These are phyloP conservation scores for Rhizopus stolonifer DNA, from an alignment of 371 early-diverging fungal species.

Conservation along the genomic window DNA sequence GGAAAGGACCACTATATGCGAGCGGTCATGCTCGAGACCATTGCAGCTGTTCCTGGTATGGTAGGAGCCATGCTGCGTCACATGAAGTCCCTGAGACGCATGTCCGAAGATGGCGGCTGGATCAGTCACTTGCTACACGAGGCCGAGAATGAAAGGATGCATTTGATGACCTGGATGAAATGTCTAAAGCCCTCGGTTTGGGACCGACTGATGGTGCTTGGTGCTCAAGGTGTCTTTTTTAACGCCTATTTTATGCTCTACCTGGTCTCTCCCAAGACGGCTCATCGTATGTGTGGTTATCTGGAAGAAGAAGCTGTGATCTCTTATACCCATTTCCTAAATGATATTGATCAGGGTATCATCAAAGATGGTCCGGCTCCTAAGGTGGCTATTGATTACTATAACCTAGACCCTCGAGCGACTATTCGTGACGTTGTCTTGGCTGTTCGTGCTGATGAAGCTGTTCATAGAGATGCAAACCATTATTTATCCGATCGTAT, in stretches of 20 bases:
- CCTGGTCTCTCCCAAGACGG: conserved; percentile 75
- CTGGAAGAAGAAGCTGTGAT: conserved; percentile 93
- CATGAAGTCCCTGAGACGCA: conserved; percentile 76
- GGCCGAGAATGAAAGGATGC: conserved; percentile 85
- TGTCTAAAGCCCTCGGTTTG: conserved; percentile 67
- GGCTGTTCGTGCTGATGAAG: conserved; percentile 96
- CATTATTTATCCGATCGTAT: conserved; percentile 80
- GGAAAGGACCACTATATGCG: conserved; percentile 79
- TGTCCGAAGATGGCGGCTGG: conserved; percentile 89
- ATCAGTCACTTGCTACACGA: conserved; percentile 85
- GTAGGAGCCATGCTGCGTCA: conserved; percentile 89
- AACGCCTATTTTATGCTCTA: conserved; percentile 88
- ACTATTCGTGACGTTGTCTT: conserved; percentile 88
- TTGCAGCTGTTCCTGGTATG: conserved; percentile 95
- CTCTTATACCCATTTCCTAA: conserved; percentile 88
- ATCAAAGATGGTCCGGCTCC: conserved; percentile 73
- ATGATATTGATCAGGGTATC: conserved; percentile 81
- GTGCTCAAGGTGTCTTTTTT: conserved; percentile 88
- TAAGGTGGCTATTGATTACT: conserved; percentile 85
- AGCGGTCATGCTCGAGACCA: conserved; percentile 83
- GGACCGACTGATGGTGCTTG: conserved; percentile 69
- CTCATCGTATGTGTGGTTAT: conserved; percentile 82
- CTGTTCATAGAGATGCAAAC: conserved; percentile 92
- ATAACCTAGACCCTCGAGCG: conserved; percentile 81
- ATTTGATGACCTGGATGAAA: conserved; percentile 88